phyloP scores from a whole-genome alignment of 2,329 filamentous ascomycete genomes.

The Colletotrichum tropicicola region DNA sequence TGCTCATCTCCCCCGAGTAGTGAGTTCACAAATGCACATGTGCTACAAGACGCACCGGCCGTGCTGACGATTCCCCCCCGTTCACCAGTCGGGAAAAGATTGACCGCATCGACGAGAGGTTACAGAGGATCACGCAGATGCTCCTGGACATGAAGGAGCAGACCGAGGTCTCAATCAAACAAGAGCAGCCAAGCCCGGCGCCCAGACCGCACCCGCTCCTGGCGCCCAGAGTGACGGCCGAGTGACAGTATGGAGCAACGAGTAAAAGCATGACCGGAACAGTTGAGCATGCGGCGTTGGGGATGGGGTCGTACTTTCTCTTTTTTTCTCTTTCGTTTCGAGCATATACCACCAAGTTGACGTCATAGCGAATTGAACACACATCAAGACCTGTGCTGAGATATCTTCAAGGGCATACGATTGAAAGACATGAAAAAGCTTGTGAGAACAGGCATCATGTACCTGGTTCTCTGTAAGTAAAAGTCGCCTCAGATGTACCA shows the following conservation, averaged over 20 bases:
- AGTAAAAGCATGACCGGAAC: too few species aligned
- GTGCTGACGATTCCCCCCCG: not conserved
- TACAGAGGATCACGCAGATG: not conserved
- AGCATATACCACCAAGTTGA: too few species aligned
- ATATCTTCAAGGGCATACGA: too few species aligned
- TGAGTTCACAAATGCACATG: not conserved
- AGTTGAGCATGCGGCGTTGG: too few species aligned
- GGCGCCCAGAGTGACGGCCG: not conserved
- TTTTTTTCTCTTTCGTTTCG: too few species aligned
- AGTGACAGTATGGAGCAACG: not conserved
- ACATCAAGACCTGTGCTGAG: too few species aligned
- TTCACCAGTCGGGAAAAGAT: not conserved
- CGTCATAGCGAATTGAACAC: too few species aligned
- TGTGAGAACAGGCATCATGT: too few species aligned
- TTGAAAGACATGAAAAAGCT: too few species aligned
- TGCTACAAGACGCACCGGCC: fast-evolving
- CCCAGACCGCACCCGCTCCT: not conserved
- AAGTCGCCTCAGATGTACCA: too few species aligned
- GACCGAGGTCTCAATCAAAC: not conserved
- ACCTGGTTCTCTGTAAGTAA: too few species aligned
- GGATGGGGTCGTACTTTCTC: too few species aligned
- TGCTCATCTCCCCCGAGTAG: slow-evolving; percentile 16
- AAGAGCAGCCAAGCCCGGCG: not conserved
- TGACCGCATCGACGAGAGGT: slow-evolving; percentile 4
- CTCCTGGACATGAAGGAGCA: not conserved